Evolutionary conservation across 768 basidiomycete species (phyloP), one percentile per base, ranked within the genome.

Genomic region (Kwoniella shandongensis): DNA sequence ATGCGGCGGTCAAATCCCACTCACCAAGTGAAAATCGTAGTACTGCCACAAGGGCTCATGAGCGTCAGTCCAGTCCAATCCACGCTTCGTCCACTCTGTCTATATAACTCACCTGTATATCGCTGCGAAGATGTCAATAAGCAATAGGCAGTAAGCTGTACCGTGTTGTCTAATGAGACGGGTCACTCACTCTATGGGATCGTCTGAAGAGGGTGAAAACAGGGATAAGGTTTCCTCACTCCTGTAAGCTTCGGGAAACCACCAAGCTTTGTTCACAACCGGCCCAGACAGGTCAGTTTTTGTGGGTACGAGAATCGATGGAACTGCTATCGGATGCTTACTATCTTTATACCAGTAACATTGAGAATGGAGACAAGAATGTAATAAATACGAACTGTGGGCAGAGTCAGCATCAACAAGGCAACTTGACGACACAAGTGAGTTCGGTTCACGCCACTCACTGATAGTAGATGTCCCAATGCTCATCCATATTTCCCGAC

Each of bases 201-300:
- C 44, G n/a, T 47, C 29, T 27, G 46, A 27, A 22, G 59, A 61
- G 2, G 54, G 32, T n/a, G 42, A 20, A 23, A 55, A 55, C 47
- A 55, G 42, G 8, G 46, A 41, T 6, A 61, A 22, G 6, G 48
- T 56, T 7, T 38, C 27, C 8, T 40, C 26, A 30, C 45, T 46
- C 40, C 53, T 50, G 36, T 54, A 53, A 23, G 59, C 35, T n/a
- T 61, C 54, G 20, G 59, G 59, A 25, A 61, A 51, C 59, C 59
- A 61, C 59, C 59, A 56, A 23, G 47, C 54, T 56, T 20, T 18
- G 13, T 6, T 32, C 32, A 11, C 3, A 32, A 17, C 7, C 8
- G 41, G 18, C 10, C 41, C 22, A 18, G n/a, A 42, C 51, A 52
- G 51, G 6, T 1, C 22, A 18, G 26, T 13, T 13, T 22, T 41